phyloP scores from a whole-genome alignment of 1,284 basidiomycete species.

The Boletus holoroseus region DNA sequence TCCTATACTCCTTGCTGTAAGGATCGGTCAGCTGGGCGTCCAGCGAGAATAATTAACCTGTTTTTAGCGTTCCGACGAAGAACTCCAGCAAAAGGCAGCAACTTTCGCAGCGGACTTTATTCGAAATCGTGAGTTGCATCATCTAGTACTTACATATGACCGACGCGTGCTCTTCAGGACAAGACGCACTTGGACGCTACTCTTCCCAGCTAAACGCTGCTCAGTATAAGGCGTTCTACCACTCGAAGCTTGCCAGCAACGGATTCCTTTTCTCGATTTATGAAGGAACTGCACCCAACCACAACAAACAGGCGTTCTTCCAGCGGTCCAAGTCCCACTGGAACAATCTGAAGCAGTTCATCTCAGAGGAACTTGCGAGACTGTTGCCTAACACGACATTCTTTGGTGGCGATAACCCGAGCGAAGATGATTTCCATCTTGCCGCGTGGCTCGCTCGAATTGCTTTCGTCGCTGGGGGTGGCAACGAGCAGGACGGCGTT shows the following conservation, averaged over 20 bases:
- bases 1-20: constrained; percentile 42
- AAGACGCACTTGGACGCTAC: constrained; percentile 41
- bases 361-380: constrained; percentile 39
- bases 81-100: constrained; percentile 42
- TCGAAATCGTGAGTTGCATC: constrained; percentile 40
- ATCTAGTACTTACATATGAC: constrained; percentile 21
- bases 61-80: constrained; percentile 45
- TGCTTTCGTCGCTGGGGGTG: constrained; percentile 35
- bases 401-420: constrained; percentile 43
- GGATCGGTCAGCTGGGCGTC: constrained; percentile 15
- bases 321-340: constrained; percentile 38
- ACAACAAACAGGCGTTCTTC: constrained; percentile 41
- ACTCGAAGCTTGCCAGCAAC: constrained; percentile 46
- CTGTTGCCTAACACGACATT: constrained; percentile 43
- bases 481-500: constrained; percentile 35
- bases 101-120: constrained; percentile 41
- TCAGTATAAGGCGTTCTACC: constrained; percentile 49
- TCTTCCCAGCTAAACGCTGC: constrained; percentile 40
- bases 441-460: constrained; percentile 49
- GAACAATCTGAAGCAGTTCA: constrained; percentile 36
- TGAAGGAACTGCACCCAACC: constrained; percentile 36
- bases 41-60: not conserved
- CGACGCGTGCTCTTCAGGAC: constrained; percentile 20
- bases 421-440: constrained; percentile 53
- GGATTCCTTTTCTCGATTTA: constrained; percentile 44